A percentile compares a stretch with the other conserved stretches of the same genome.
These are phyloP conservation scores for Hypoxylon sp. DNA, from an alignment of 2,329 filamentous ascomycete species.

Conservation along the genomic window DNA sequence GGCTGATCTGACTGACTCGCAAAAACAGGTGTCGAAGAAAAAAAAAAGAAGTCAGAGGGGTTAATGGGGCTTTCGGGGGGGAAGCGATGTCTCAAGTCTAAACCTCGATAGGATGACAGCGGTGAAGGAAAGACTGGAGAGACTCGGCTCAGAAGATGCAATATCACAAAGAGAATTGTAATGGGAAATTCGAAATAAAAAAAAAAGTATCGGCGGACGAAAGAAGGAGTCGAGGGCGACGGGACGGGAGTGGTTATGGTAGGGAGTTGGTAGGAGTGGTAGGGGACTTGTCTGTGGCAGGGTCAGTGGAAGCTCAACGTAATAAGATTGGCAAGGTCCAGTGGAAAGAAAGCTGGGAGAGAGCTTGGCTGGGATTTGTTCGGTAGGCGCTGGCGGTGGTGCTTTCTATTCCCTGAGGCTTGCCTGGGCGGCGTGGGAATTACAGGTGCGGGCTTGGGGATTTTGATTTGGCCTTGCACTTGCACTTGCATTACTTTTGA, in stretches of 20 bases:
- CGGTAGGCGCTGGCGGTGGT: slow-evolving; percentile 21
- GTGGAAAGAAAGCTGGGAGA: slow-evolving; percentile 23
- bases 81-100: slow-evolving; percentile 42
- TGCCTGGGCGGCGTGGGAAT: slow-evolving; percentile 7
- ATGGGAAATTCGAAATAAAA: slow-evolving; percentile 26
- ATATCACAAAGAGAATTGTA: slow-evolving; percentile 45
- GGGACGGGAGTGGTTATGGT: slow-evolving; percentile 6
- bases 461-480: slow-evolving; percentile 18
- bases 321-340: slow-evolving; percentile 34
- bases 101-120: slow-evolving; percentile 36
- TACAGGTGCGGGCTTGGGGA: slow-evolving; percentile 17
- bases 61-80: slow-evolving; percentile 36
- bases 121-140: slow-evolving; percentile 40
- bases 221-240: slow-evolving; percentile 24
- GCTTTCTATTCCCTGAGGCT: slow-evolving; percentile 6
- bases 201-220: slow-evolving; percentile 28
- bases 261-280: slow-evolving; percentile 5
- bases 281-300: slow-evolving; percentile 1
- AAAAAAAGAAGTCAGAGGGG: slow-evolving; percentile 43
- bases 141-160: slow-evolving; percentile 34
- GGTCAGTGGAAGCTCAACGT: slow-evolving; percentile 19
- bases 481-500: slow-evolving; percentile 21
- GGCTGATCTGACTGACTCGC: slow-evolving; percentile 46
- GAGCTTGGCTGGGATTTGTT: slow-evolving; percentile 24
- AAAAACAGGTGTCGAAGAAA: slow-evolving; percentile 28